phyloP scores from a whole-genome alignment of 768 basidiomycete genomes.

The Boletus edulis region DNA sequence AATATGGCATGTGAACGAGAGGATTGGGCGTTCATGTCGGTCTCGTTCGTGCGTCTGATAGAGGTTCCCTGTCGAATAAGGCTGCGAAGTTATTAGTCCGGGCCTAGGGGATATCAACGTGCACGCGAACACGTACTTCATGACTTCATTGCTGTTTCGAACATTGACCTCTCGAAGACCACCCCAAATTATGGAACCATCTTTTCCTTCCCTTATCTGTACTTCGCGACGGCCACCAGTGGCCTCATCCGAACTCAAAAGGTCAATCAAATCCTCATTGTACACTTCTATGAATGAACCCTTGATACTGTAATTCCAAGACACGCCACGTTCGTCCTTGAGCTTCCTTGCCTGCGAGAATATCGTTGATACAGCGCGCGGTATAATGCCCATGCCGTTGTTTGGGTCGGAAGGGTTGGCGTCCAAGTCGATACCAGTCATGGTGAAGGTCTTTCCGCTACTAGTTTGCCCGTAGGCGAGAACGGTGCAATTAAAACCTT shows the following conservation, averaged over 20 bases:
- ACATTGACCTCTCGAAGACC: slow-evolving; percentile 92
- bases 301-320: slow-evolving; percentile 80
- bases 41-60: slow-evolving; percentile 92
- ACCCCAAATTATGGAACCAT: slow-evolving; percentile 95
- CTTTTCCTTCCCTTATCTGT: slow-evolving; percentile 95
- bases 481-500: slow-evolving; percentile 92
- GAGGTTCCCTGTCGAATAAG: slow-evolving; percentile 87
- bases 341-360: slow-evolving; percentile 76
- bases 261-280: slow-evolving; percentile 98
- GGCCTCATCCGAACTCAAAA: slow-evolving; percentile 73
- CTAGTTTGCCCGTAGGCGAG: slow-evolving; percentile 35
- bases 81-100: slow-evolving; percentile 41
- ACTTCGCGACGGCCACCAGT: slow-evolving; percentile 76
- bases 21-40: slow-evolving; percentile 98
- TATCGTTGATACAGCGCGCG: slow-evolving; percentile 86
- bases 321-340: slow-evolving; percentile 68
- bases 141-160: slow-evolving; percentile 82
- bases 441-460: slow-evolving; percentile 63
- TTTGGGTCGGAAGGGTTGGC: slow-evolving; percentile 78
- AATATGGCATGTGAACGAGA: slow-evolving; percentile 99
- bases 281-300: slow-evolving; percentile 97
- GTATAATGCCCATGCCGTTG: slow-evolving; percentile 93
- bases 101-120: slow-evolving; percentile 4
- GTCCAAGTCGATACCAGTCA: slow-evolving; percentile 94
- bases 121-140: slow-evolving; percentile 61